Conservation (phyloP, 108 stramenopile genomes). For the Nitzschia inconspicua region DNA sequence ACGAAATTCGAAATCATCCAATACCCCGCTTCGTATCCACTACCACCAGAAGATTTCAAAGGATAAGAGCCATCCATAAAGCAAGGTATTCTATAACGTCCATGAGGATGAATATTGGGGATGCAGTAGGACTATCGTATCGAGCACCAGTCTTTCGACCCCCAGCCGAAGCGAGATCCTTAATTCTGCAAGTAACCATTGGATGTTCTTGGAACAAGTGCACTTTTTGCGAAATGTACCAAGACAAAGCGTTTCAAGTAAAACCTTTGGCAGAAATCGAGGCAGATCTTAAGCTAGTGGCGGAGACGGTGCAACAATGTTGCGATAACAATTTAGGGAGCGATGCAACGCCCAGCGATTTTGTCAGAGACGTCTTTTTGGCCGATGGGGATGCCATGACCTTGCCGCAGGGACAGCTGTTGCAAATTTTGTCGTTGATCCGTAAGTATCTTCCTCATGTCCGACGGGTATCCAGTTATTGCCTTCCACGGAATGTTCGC, state of each 20-base stretch:
- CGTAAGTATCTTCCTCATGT: conserved; percentile 3
- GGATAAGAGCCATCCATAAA: too few species aligned
- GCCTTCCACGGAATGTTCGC: conserved; percentile 18
- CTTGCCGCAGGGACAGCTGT: not conserved
- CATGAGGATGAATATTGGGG: too few species aligned
- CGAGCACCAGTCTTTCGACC: conserved; percentile 23
- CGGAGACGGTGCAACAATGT: not conserved
- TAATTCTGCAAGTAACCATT: conserved; percentile 20
- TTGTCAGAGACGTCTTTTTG: conserved; percentile 19
- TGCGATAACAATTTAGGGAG: too few species aligned
- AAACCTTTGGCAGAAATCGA: conserved; percentile 9
- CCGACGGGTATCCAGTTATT: conserved; percentile 10
- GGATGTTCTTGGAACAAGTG: conserved; percentile 22
- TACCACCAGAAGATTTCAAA: too few species aligned
- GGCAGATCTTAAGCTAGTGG: not conserved
- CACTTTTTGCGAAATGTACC: conserved; percentile 31
- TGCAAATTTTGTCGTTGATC: conserved; percentile 2
- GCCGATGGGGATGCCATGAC: conserved; percentile 32
- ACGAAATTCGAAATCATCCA: too few species aligned
- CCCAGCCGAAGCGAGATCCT: conserved; percentile 19
- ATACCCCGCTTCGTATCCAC: too few species aligned
- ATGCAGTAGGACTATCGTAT: not conserved
- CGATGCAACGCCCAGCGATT: too few species aligned
- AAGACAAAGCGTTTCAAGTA: conserved; percentile 14
- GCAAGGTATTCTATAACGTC: too few species aligned